A percentile compares a stretch with the other conserved stretches of the same genome.
Evolutionary conservation across 768 basidiomycete species (phyloP).

Genomic region (Kwoniella dejecticola): DNA sequence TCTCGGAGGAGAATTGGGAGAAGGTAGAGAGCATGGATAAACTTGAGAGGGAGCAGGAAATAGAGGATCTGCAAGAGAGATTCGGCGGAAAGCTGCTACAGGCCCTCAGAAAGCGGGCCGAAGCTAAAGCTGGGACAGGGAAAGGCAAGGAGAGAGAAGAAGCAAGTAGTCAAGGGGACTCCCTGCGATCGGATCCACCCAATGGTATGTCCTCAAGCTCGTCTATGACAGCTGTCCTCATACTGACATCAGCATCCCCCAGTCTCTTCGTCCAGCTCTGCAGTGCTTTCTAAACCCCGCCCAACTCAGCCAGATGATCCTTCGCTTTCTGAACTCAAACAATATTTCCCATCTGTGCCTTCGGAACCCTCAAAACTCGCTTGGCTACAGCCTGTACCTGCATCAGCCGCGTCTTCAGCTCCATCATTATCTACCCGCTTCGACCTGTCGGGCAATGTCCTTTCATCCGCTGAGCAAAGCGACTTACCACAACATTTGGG

Average conservation of each 20-base stretch:
- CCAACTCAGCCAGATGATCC: conserved; percentile 8
- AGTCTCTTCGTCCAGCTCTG: too few relatives aligned
- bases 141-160: conserved; percentile 8
- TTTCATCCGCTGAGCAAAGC: conserved; percentile 63
- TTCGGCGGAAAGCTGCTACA: conserved; percentile 30
- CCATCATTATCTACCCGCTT: conserved; percentile 58
- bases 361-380: conserved; percentile 71
- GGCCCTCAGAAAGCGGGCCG: conserved; percentile 32
- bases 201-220: too few relatives aligned
- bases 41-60: conserved; percentile 29
- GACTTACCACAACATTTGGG: conserved; percentile 80
- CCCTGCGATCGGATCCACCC: too few relatives aligned
- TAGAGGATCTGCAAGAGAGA: conserved; percentile 36
- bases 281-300: not conserved
- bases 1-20: conserved; percentile 31
- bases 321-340: conserved; percentile 14
- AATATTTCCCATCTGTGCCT: conserved; percentile 70
- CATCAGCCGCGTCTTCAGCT: conserved; percentile 36
- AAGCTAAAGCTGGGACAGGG: conserved; percentile 15
- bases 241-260: too few relatives aligned
- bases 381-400: conserved; percentile 66
- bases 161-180: not conserved
- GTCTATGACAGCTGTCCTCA: too few relatives aligned
- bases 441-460: conserved; percentile 71
- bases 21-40: conserved; percentile 25